Conservation (phyloP, 139 green algal genomes). For the Coelastrella sp. region DNA sequence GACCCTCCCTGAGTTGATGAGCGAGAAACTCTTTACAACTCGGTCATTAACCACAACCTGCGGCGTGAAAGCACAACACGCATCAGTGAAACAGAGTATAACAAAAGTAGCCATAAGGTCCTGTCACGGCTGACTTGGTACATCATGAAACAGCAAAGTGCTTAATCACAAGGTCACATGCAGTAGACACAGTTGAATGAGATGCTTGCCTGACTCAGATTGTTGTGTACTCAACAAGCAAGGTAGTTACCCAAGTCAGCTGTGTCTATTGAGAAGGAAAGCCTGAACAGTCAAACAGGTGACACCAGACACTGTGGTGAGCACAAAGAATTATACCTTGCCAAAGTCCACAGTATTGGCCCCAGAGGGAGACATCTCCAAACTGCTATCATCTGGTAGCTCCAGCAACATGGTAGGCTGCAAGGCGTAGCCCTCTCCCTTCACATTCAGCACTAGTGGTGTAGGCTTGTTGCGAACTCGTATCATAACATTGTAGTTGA, state of each 20-base stretch:
- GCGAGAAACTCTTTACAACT: slow-evolving; percentile 61
- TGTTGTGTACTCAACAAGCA: too few species aligned
- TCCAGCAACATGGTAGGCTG: slow-evolving; percentile 77
- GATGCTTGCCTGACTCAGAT: too few species aligned
- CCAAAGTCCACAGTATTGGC: slow-evolving; percentile 83
- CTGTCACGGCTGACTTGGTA: too few species aligned
- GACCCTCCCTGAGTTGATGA: slow-evolving; percentile 78
- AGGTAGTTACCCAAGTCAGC: too few species aligned
- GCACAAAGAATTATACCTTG: slow-evolving; percentile 58
- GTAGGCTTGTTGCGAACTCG: slow-evolving; percentile 78
- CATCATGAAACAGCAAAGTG: too few species aligned
- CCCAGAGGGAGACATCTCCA: slow-evolving; percentile 60
- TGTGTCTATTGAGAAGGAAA: too few species aligned
- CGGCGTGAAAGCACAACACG: background rate
- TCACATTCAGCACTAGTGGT: slow-evolving; percentile 81
- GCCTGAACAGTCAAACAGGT: too few species aligned
- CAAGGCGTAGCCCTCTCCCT: slow-evolving; percentile 86
- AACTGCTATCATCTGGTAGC: slow-evolving; percentile 56
- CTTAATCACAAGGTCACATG: too few species aligned
- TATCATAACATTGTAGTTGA: slow-evolving; percentile 86
- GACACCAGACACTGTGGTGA: too few species aligned
- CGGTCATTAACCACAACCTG: slow-evolving; percentile 85
- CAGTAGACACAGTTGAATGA: too few species aligned
- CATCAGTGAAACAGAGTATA: too few species aligned
- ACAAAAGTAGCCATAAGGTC: too few species aligned